Conservation (phyloP, 1,284 basidiomycete genomes). For the Pascua sp. region DNA sequence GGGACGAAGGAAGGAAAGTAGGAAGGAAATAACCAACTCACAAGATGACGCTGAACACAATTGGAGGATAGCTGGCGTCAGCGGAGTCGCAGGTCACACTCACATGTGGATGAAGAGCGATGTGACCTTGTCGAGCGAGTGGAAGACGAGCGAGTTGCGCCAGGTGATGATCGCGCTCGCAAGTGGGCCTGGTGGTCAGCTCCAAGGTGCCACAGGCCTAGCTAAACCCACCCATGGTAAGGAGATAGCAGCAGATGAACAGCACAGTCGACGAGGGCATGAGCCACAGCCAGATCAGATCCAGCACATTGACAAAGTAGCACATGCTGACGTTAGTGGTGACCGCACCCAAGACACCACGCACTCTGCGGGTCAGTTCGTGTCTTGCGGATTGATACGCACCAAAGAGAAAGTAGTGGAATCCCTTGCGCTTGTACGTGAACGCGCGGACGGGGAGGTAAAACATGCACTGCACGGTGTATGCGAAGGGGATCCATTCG, state of each 20-base stretch:
- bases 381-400: slow-evolving; percentile 6
- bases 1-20: too few relatives aligned
- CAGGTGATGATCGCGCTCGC: slow-evolving; percentile 93
- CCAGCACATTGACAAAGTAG: slow-evolving; percentile 82
- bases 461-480: slow-evolving; percentile 66
- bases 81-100: not conserved
- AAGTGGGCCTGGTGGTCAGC: slow-evolving; percentile 58
- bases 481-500: slow-evolving; percentile 60
- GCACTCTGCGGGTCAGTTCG: slow-evolving; percentile 1
- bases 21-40: slow-evolving; percentile 46
- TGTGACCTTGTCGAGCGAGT: slow-evolving; percentile 88
- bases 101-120: slow-evolving; percentile 84
- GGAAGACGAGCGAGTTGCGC: slow-evolving; percentile 93
- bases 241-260: slow-evolving; percentile 80
- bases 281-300: slow-evolving; percentile 82
- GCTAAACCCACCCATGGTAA: slow-evolving; percentile 62
- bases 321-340: slow-evolving; percentile 54
- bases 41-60: slow-evolving; percentile 84
- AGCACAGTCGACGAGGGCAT: slow-evolving; percentile 67
- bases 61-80: slow-evolving; percentile 59
- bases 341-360: not conserved
- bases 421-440: slow-evolving; percentile 76
- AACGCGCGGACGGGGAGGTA: slow-evolving; percentile 77
- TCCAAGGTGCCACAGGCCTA: too few relatives aligned
- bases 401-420: slow-evolving; percentile 93